These are phyloP conservation scores for Phaeosphaeriaceae sp. DNA, from an alignment of 2,329 filamentous ascomycete species.

Conservation along the genomic window DNA sequence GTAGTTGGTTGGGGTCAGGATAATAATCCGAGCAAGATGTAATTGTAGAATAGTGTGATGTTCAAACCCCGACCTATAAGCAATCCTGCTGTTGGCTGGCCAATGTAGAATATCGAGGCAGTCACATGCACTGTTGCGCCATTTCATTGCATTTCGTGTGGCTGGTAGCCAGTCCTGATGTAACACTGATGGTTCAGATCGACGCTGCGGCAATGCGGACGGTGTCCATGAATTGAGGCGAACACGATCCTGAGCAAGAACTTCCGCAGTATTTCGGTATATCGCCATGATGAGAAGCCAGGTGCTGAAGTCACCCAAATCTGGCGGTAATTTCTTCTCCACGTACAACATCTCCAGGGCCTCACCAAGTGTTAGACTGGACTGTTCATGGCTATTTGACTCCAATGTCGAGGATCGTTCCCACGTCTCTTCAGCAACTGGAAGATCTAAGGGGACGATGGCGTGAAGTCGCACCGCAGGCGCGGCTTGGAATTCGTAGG, in stretches of 20 bases:
- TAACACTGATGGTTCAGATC: neutral
- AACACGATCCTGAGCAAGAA: constrained; percentile 54
- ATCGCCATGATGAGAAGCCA: constrained; percentile 59
- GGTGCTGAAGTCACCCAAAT: constrained; percentile 58
- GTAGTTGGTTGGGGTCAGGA: constrained; percentile 58
- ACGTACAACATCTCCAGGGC: constrained; percentile 57
- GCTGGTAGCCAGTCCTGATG: constrained; percentile 54
- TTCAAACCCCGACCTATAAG: constrained; percentile 58
- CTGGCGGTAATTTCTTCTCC: constrained; percentile 55
- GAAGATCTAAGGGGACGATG: constrained; percentile 5
- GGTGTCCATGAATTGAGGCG: constrained; percentile 51
- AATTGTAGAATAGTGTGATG: constrained; percentile 64
- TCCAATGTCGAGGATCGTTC: constrained; percentile 5
- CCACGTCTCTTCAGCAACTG: constrained; percentile 18
- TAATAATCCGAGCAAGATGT: constrained; percentile 60
- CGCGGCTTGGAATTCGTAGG: constrained; percentile 14
- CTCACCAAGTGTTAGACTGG: constrained; percentile 7
- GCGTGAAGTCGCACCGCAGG: constrained; percentile 15
- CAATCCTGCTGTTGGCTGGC: constrained; percentile 62
- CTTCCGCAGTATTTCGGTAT: constrained; percentile 59
- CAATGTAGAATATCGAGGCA: constrained; percentile 65
- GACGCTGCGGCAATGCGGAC: constrained; percentile 23
- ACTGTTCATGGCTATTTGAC: neutral
- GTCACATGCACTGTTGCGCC: constrained; percentile 57
- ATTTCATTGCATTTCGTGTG: constrained; percentile 57